A percentile compares a stretch with the other conserved stretches of the same genome.
phyloP scores from a whole-genome alignment of 805 yeast species.

The Pichia scutulata region DNA sequence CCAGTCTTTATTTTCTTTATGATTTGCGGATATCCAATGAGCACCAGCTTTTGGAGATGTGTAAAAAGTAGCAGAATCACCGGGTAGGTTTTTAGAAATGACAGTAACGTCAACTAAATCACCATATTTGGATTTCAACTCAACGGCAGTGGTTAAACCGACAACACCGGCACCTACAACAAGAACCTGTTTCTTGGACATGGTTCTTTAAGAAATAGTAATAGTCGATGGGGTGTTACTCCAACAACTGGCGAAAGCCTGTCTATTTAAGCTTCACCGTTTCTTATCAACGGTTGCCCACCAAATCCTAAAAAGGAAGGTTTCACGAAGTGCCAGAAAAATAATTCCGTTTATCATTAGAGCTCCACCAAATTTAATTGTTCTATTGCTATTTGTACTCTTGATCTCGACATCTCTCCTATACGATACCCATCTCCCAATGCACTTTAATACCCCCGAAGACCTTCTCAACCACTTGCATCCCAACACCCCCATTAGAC shows the following conservation, averaged over 20 bases:
- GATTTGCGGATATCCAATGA: slow-evolving; percentile 45
- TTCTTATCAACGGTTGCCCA: background rate
- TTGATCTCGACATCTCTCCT: no score
- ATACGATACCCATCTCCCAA: background rate
- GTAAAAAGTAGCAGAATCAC: slow-evolving; percentile 41
- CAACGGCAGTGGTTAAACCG: slow-evolving; percentile 45
- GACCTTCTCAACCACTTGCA: background rate
- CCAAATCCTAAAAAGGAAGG: background rate
- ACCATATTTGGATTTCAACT: slow-evolving; percentile 19
- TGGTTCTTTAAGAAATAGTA: no score
- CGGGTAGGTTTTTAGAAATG: slow-evolving; percentile 43
- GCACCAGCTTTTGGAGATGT: slow-evolving; percentile 70
- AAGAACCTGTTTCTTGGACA: slow-evolving; percentile 7
- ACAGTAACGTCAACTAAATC: slow-evolving; percentile 31
- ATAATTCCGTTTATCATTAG: no score
- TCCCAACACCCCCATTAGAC: background rate
- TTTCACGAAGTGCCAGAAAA: no score
- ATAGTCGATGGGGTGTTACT: no score
- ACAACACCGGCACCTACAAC: slow-evolving; percentile 30
- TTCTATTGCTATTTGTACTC: no score
- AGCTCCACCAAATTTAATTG: no score
- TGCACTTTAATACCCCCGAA: background rate
- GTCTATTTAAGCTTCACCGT: background rate
- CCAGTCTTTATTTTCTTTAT: slow-evolving; percentile 27
- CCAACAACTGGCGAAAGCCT: background rate